These are phyloP conservation scores for Sugiyamaella novakii DNA, from an alignment of 1,139 yeast genomes.

Conservation along the genomic window DNA sequence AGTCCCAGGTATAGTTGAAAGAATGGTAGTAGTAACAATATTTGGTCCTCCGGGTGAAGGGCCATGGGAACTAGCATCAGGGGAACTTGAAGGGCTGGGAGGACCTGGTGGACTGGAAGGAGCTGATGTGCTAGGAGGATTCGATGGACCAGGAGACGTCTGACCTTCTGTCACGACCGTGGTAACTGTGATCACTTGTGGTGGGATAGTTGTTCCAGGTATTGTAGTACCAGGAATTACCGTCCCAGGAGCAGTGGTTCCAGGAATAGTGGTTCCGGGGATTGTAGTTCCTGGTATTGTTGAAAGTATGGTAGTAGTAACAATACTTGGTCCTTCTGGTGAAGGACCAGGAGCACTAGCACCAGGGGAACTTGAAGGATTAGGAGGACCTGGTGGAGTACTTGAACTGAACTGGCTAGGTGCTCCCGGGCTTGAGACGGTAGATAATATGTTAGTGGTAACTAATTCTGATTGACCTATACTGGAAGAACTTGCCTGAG, in stretches of 20 bases:
- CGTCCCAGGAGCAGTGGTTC: slow-evolving; percentile 22
- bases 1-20: slow-evolving; percentile 27
- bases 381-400: slow-evolving; percentile 1
- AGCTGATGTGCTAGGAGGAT: slow-evolving; percentile 13
- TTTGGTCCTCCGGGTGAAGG: slow-evolving; percentile 21
- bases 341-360: slow-evolving; percentile 7
- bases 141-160: slow-evolving; percentile 15
- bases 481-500: no score
- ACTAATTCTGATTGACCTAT: slow-evolving; percentile 17
- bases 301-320: slow-evolving; percentile 18
- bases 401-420: slow-evolving; percentile 28
- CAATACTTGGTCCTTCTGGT: slow-evolving; percentile 21
- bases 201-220: slow-evolving; percentile 13
- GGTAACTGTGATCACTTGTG: slow-evolving; percentile 18
- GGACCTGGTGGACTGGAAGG: slow-evolving; percentile 22
- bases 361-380: slow-evolving; percentile 6
- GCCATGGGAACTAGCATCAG: not conserved
- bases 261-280: slow-evolving; percentile 30
- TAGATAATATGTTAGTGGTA: slow-evolving; percentile 21
- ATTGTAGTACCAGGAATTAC: slow-evolving; percentile 26
- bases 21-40: slow-evolving; percentile 18
- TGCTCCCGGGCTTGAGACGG: slow-evolving; percentile 29
- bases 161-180: slow-evolving; percentile 15
- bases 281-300: slow-evolving; percentile 29
- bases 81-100: slow-evolving; percentile 7